Conservation (phyloP, 345 rosid species). For the Clausena lansium region DNA sequence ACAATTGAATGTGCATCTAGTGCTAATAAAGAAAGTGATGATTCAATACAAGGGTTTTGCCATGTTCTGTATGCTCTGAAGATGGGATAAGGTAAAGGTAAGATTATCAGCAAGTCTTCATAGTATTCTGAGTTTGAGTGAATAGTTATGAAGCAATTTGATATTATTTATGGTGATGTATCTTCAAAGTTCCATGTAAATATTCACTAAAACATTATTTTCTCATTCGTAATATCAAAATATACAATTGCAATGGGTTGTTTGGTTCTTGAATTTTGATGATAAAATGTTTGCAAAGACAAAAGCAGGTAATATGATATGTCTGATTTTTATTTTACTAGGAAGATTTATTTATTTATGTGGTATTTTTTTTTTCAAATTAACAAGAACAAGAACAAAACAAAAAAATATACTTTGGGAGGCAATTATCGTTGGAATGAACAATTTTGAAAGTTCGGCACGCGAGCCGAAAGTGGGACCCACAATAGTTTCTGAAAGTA, state of each 20-base stretch:
- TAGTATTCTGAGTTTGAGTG: background rate
- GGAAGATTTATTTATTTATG: no score
- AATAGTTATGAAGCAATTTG: background rate
- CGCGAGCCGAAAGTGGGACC: background rate
- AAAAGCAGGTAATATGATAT: no score
- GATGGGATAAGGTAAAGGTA: conserved; percentile 3
- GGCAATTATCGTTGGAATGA: no score
- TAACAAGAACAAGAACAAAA: no score
- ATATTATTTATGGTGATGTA: background rate
- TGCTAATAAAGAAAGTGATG: conserved; percentile 6
- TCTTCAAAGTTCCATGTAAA: background rate
- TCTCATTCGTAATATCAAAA: background rate
- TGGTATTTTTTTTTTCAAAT: no score
- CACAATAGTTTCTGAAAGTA: background rate
- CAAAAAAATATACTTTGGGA: no score
- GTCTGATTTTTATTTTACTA: no score
- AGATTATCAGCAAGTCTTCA: background rate
- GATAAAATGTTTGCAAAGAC: no score
- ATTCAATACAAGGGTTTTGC: conserved; percentile 36
- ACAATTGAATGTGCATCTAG: background rate
- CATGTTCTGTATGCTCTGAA: conserved; percentile 69
- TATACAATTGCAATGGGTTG: background rate
- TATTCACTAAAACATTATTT: background rate
- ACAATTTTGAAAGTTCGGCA: conserved; percentile 9
- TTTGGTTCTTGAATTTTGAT: background rate